phyloP scores from a whole-genome alignment of 1,139 yeast species.

The Saccharomyces hybrid region DNA sequence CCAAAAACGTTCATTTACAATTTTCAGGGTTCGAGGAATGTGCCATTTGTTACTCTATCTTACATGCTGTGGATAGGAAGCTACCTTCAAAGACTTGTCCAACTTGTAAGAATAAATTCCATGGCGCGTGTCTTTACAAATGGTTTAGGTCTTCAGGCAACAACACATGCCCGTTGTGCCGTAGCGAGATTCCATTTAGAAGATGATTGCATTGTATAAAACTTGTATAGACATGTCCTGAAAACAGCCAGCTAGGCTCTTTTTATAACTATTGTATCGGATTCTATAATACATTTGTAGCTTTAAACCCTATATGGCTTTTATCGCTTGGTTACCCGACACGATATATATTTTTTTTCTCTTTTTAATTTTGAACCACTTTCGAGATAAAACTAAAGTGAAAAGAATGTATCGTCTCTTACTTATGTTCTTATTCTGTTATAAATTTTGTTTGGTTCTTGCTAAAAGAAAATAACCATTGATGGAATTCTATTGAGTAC shows the following conservation, averaged over 20 bases:
- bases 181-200: slow-evolving; percentile 61
- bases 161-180: slow-evolving; percentile 90
- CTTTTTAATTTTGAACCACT: not conserved
- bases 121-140: slow-evolving; percentile 91
- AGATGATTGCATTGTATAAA: slow-evolving; percentile 9
- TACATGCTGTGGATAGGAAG: slow-evolving; percentile 80
- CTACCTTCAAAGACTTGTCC: slow-evolving; percentile 83
- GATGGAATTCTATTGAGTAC: not conserved
- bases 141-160: slow-evolving; percentile 96
- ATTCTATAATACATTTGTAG: not conserved
- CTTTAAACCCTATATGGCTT: not conserved
- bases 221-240: not conserved
- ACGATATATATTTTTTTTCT: not conserved
- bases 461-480: not conserved
- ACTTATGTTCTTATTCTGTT: not conserved
- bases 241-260: not conserved
- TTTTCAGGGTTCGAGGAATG: slow-evolving; percentile 94
- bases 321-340: not conserved
- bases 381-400: not conserved
- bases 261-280: not conserved
- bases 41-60: slow-evolving; percentile 87
- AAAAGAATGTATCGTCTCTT: not conserved
- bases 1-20: slow-evolving; percentile 71
- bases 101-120: slow-evolving; percentile 93
- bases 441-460: not conserved